Conservation (phyloP, 176 grass and related monocot genomes). For the Themeda triandra region DNA sequence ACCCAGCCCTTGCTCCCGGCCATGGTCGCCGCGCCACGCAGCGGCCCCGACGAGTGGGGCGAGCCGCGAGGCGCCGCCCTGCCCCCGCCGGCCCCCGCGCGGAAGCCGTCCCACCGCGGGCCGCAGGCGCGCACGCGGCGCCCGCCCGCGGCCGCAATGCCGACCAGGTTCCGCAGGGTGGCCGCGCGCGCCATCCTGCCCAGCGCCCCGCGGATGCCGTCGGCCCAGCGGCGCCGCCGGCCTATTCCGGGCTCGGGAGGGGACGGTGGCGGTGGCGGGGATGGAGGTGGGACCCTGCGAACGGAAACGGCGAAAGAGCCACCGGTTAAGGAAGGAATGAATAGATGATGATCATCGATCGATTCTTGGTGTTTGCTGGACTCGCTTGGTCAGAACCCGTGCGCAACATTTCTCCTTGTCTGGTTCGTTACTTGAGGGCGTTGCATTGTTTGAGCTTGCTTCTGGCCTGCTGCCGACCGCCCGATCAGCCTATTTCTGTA, state of each 20-base stretch:
- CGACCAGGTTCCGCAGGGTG: slow-evolving; percentile 53
- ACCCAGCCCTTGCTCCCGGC: slow-evolving; percentile 36
- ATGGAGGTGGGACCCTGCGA: background rate
- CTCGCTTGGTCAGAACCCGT: no score
- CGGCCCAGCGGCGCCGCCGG: background rate
- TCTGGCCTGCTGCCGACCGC: no score
- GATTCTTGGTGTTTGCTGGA: no score
- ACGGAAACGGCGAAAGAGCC: background rate
- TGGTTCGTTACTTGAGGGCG: no score
- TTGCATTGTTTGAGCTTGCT: no score
- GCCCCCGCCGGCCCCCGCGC: slow-evolving; percentile 19
- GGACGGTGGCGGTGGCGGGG: background rate
- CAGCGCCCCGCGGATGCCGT: slow-evolving; percentile 12
- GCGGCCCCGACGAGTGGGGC: slow-evolving; percentile 16
- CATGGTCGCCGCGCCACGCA: slow-evolving; percentile 4
- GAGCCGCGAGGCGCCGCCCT: slow-evolving; percentile 33
- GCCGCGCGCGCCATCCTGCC: slow-evolving; percentile 53
- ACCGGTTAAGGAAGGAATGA: background rate
- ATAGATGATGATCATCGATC: no score
- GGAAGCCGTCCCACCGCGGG: slow-evolving; percentile 37
- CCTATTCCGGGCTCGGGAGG: background rate
- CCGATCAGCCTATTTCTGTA: no score
- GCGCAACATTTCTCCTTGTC: no score
- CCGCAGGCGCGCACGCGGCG: slow-evolving; percentile 35
- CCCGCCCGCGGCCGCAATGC: slow-evolving; percentile 37